Base-by-base conservation (phyloP, 1,284 basidiomycete species). In the Apiotrichum akiyoshidainum region DNA sequence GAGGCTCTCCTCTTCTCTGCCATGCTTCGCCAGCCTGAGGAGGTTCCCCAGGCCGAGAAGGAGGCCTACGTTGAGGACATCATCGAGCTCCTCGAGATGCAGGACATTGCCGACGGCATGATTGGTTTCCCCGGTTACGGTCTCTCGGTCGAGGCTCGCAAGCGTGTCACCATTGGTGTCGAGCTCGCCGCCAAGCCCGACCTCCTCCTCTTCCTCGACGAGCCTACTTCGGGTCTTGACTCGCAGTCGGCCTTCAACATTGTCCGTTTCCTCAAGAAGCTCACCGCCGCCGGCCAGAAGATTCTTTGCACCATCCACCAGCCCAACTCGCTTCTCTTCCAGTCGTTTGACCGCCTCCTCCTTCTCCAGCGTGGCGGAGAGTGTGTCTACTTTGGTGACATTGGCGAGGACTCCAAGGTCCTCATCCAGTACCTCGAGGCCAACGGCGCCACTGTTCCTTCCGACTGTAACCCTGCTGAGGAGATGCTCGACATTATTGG, bases 241-340 rank as follows among this genome's bases (percentile, higher is more conserved):
- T 81, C 81, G 21, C 83, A 84, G 66, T 79, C 78, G 11, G 83
- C 84, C 3, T 85, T 79, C 77, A 82, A 82, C 68, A 81, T 85
- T 59, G 81, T 74, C 33, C 73, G 73, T 61, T 74, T 75, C 72
- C 64, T 75, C 31, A 69, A 70, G 54, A 72, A 73, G 57, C 66
- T 73, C 68, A 88, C 92, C 12, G 83, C 89, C 62, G 86, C 85
- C 60, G 92, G 92, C 21, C 86, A 87, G 69, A 79, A 76, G 70
- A 75, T 78, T 56, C 67, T 78, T 40, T 77, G 74, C 67, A 76
- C 77, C 11, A 78, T 77, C 59, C 75, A 78, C 63, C 76, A 78
- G 67, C 75, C 77, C 19, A 82, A 81, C 62, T 79, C 82, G 10
- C 71, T 83, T 40, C 78, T 84, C 7, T 84, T 84, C 73, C 80